Evolutionary conservation across 176 grass and related monocot genomes (phyloP).

Genomic region (Paspalum notatum): DNA sequence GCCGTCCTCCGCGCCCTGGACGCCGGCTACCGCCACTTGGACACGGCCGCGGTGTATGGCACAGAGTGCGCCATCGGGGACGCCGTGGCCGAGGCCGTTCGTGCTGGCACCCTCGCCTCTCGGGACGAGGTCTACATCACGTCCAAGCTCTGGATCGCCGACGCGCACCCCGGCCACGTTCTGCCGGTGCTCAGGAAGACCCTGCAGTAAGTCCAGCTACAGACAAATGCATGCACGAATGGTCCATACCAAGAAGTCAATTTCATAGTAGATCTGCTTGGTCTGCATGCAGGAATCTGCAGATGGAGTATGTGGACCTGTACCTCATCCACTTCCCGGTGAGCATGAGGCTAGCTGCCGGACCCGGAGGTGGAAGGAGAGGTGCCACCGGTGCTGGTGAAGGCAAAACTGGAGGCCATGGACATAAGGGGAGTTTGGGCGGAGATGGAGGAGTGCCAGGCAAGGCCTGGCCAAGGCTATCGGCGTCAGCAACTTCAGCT

Average conservation of each 20-base stretch:
- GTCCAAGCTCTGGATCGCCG: constrained; percentile 50
- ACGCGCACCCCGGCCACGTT: constrained; percentile 22
- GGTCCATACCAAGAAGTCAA: too few relatives aligned
- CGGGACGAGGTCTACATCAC: constrained; percentile 47
- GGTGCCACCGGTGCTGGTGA: neutral
- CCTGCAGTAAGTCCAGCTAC: neutral
- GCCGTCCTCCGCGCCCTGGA: constrained; percentile 39
- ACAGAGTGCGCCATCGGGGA: constrained; percentile 33
- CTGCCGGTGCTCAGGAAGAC: constrained; percentile 38
- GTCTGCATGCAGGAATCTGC: constrained; percentile 5
- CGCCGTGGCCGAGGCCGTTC: constrained; percentile 20
- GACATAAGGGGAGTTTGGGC: constrained; percentile 19
- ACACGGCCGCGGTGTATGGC: constrained; percentile 29
- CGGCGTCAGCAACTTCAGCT: constrained; percentile 38
- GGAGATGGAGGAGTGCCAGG: constrained; percentile 45
- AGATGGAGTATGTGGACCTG: constrained; percentile 34
- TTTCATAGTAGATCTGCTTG: too few relatives aligned
- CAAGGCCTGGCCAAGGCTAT: constrained; percentile 25
- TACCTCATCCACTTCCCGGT: constrained; percentile 31
- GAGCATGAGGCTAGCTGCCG: neutral
- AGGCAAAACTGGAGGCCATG: neutral
- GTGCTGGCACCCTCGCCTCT: neutral
- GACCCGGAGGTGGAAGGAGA: neutral
- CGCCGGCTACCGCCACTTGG: constrained; percentile 47
- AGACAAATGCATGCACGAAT: too few relatives aligned